phyloP scores from a whole-genome alignment of 805 yeast genomes.

The Yamadazyma sp. region DNA sequence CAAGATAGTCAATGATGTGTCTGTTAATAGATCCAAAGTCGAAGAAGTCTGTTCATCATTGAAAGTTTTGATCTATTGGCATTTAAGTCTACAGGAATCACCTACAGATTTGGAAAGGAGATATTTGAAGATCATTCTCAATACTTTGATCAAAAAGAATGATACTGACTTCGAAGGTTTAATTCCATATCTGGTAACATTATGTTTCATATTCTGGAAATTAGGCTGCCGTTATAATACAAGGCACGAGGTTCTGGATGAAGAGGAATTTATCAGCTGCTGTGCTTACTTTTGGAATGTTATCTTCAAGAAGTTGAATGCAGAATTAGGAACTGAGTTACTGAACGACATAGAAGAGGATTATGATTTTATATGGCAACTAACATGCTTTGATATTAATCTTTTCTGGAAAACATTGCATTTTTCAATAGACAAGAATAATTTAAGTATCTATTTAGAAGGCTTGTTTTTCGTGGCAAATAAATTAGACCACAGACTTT shows the following conservation, averaged over 20 bases:
- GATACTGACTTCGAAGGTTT: not conserved
- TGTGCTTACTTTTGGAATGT: constrained; percentile 9
- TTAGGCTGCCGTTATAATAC: constrained; percentile 2
- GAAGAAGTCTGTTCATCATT: constrained; percentile 19
- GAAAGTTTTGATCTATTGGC: constrained; percentile 27
- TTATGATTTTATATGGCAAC: constrained; percentile 5
- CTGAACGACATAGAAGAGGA: constrained; percentile 3
- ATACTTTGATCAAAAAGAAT: constrained; percentile 2
- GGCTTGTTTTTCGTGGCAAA: constrained; percentile 10
- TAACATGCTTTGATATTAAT: constrained; percentile 5
- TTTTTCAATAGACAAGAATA: not conserved
- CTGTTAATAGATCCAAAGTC: not conserved
- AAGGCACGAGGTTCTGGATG: not conserved
- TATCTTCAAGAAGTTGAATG: constrained; percentile 3
- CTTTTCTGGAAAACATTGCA: constrained; percentile 8
- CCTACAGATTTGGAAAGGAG: constrained; percentile 15
- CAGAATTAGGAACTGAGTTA: constrained; percentile 2
- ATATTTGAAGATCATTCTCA: constrained; percentile 6
- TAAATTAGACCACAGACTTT: constrained; percentile 5
- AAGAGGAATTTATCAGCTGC: constrained; percentile 4
- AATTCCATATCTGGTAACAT: not conserved
- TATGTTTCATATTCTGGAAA: constrained; percentile 7
- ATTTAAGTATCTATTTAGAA: constrained; percentile 3
- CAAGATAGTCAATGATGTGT: constrained; percentile 11
- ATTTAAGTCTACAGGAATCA: constrained; percentile 26